A percentile compares a stretch with the other conserved stretches of the same genome.
Evolutionary conservation across 495 filamentous ascomycete species (phyloP).

Genomic region (Tetracladium marchalianum): DNA sequence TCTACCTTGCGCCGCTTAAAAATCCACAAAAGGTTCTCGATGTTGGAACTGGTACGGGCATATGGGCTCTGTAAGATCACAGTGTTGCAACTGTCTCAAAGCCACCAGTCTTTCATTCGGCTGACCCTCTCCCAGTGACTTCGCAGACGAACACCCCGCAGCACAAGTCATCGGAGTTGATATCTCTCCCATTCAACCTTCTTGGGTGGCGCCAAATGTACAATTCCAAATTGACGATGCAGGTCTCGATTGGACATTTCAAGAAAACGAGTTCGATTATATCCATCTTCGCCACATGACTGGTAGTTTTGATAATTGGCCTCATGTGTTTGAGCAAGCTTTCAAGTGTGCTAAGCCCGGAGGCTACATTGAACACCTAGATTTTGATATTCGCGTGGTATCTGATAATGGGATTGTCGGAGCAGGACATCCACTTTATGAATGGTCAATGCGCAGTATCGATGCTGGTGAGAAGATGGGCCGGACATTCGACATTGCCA

Average conservation of each 20-base stretch:
- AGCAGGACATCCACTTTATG: constrained; percentile 3
- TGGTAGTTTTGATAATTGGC: constrained; percentile 43
- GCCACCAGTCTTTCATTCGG: constrained; percentile 47
- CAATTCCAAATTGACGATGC: constrained; percentile 43
- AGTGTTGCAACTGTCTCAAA: constrained; percentile 32
- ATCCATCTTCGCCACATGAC: constrained; percentile 41
- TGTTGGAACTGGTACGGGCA: constrained; percentile 40
- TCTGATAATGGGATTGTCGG: constrained; percentile 5
- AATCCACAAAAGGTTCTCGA: constrained; percentile 22
- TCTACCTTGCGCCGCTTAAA: constrained; percentile 32
- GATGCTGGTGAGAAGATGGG: constrained; percentile 19
- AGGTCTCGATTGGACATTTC: constrained; percentile 45
- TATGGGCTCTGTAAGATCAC: constrained; percentile 45
- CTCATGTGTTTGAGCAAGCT: constrained; percentile 16
- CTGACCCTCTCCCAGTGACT: constrained; percentile 37
- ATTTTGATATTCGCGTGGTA: constrained; percentile 23
- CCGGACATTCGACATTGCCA: constrained; percentile 23
- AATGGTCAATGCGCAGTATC: constrained; percentile 28
- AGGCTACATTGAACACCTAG: constrained; percentile 38
- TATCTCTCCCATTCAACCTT: constrained; percentile 36
- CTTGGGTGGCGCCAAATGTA: constrained; percentile 42
- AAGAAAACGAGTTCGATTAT: constrained; percentile 34
- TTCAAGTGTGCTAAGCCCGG: constrained; percentile 32
- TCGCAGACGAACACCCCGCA: constrained; percentile 40
- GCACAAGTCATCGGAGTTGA: constrained; percentile 43